phyloP scores from a whole-genome alignment of 176 grass and related monocot genomes.

The Phragmites australis region DNA sequence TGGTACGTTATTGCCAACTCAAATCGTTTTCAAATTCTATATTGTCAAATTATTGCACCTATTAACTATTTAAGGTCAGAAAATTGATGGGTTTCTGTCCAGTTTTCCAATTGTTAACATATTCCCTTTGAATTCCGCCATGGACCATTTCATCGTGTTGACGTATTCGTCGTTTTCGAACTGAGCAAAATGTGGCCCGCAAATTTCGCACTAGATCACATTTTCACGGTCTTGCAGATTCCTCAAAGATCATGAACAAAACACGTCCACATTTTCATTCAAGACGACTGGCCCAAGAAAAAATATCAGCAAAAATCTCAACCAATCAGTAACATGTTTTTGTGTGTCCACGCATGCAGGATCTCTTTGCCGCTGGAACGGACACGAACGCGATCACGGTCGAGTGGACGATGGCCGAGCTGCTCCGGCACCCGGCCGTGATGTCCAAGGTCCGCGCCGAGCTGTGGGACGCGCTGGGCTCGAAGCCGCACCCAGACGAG shows the following conservation, averaged over 20 bases:
- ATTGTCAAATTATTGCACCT: background rate
- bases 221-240: background rate
- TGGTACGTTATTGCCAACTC: constrained; percentile 23
- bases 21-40: background rate
- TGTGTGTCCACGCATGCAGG: constrained; percentile 3
- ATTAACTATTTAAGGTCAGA: background rate
- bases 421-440: constrained; percentile 51
- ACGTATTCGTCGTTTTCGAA: background rate
- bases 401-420: constrained; percentile 72
- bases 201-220: background rate
- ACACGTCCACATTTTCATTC: background rate
- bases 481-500: constrained; percentile 37
- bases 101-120: background rate
- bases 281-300: background rate
- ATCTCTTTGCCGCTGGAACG: constrained; percentile 46
- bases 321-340: background rate
- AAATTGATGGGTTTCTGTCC: background rate
- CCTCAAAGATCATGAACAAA: background rate
- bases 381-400: constrained; percentile 58
- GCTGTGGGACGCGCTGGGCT: constrained; percentile 33
- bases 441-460: constrained; percentile 66
- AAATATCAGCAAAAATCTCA: background rate
- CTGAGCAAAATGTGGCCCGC: background rate
- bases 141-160: background rate
- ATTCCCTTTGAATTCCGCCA: background rate